Conservation (phyloP, 2,329 filamentous ascomycete species). For the Pezizomycotina sp. region DNA sequence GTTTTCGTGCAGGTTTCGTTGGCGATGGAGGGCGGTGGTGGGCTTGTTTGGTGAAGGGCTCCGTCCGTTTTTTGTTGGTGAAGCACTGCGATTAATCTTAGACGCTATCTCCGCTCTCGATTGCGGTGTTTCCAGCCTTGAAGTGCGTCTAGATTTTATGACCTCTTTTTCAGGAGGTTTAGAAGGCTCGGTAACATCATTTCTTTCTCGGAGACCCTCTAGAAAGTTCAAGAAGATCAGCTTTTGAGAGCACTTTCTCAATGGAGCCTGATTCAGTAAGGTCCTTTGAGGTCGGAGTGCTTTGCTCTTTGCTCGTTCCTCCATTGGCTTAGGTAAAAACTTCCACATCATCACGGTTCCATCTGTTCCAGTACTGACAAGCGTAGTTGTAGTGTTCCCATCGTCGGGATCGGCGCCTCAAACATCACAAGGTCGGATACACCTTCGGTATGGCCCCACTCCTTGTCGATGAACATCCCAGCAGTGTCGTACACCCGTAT, state of each 20-base stretch:
- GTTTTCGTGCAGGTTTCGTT: no score
- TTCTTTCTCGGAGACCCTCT: no score
- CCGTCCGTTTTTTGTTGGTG: constrained; percentile 9
- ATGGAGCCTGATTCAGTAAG: constrained; percentile 42
- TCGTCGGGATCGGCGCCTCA: constrained; percentile 38
- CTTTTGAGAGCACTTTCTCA: constrained; percentile 69
- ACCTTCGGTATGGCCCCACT: constrained; percentile 90
- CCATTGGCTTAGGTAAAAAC: constrained; percentile 25
- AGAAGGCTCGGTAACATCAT: no score
- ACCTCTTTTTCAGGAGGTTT: no score
- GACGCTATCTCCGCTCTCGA: constrained; percentile 13
- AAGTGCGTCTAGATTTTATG: constrained; percentile 14
- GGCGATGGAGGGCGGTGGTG: no score
- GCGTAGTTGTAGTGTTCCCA: constrained; percentile 33
- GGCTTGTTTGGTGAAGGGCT: constrained; percentile 21
- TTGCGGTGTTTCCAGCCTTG: constrained; percentile 10
- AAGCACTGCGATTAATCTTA: constrained; percentile 13
- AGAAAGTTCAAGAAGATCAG: constrained; percentile 66
- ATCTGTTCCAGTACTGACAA: constrained; percentile 63
- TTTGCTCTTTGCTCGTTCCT: constrained; percentile 10
- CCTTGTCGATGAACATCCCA: constrained; percentile 63
- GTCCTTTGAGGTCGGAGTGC: constrained; percentile 9
- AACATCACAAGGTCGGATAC: constrained; percentile 71
- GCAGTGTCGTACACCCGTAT: constrained; percentile 73
- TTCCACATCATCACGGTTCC: constrained; percentile 71